phyloP scores from a whole-genome alignment of 129 eudicot species.

The Artemisia argyi region DNA sequence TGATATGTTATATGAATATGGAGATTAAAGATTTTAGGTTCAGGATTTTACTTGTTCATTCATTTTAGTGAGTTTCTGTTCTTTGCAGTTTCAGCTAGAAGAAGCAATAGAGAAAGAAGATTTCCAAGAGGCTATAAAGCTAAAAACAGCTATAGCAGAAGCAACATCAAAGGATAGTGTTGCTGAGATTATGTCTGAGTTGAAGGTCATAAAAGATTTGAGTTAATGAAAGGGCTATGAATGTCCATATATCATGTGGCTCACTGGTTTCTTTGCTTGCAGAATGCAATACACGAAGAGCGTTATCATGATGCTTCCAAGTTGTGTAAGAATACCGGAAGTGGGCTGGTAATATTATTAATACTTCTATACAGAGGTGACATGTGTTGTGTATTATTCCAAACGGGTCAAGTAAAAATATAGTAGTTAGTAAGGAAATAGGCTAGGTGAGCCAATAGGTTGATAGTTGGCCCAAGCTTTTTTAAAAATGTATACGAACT shows the following conservation, averaged over 20 bases:
- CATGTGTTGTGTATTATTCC: not conserved
- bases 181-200: constrained; percentile 80
- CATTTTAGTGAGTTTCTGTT: constrained; percentile 15
- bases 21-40: not conserved
- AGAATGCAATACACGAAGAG: constrained; percentile 89
- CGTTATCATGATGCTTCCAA: constrained; percentile 95
- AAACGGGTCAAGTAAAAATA: not conserved
- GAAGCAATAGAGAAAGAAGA: constrained; percentile 98
- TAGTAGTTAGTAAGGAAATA: no score
- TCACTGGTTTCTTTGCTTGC: constrained; percentile 35
- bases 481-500: no score
- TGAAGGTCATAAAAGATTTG: constrained; percentile 53
- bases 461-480: no score
- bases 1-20: not conserved
- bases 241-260: constrained; percentile 13
- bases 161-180: constrained; percentile 78
- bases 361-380: no score
- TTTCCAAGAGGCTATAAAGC: constrained; percentile 85
- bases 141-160: constrained; percentile 74
- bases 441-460: no score
- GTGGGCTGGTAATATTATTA: constrained; percentile 78
- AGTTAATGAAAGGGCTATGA: constrained; percentile 16
- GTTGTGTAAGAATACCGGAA: constrained; percentile 79
- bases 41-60: not conserved
- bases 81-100: constrained; percentile 90